Conservation (phyloP, 2,329 filamentous ascomycete species). For the Fusarium staphyleae region DNA sequence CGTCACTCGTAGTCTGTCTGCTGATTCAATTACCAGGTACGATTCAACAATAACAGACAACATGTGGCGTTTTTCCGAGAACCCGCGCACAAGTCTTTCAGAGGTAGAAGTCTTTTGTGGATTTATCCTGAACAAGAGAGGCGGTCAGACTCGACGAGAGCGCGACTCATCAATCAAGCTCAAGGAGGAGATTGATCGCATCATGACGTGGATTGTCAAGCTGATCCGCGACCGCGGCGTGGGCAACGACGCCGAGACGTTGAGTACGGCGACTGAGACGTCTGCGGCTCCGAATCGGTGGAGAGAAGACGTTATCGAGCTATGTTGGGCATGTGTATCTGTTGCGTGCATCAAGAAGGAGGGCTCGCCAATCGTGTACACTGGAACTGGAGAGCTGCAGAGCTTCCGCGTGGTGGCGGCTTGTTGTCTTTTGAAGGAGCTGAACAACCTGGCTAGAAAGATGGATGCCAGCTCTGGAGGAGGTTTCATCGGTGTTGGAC, state of each 20-base stretch:
- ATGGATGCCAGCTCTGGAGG: constrained; percentile 26
- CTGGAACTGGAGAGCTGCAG: constrained; percentile 35
- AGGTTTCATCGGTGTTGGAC: constrained; percentile 39
- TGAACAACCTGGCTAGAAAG: constrained; percentile 27
- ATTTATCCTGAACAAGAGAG: constrained; percentile 60
- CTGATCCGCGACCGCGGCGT: constrained; percentile 40
- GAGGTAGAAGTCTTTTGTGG: constrained; percentile 65
- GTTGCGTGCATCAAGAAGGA: constrained; percentile 35
- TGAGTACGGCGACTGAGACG: constrained; percentile 13
- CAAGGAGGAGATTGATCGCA: constrained; percentile 58
- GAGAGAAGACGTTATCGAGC: constrained; percentile 42
- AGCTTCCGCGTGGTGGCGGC: constrained; percentile 51
- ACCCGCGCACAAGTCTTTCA: constrained; percentile 51
- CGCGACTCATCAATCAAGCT: constrained; percentile 60
- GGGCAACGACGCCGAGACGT: constrained; percentile 18
- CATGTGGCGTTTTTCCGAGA: constrained; percentile 55
- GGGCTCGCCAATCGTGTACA: constrained; percentile 4
- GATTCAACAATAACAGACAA: constrained; percentile 51
- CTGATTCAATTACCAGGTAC: constrained; percentile 49
- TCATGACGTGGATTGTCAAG: constrained; percentile 51
- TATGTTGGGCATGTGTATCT: constrained; percentile 47
- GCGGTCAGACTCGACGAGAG: constrained; percentile 57
- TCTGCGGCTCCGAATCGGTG: constrained; percentile 10
- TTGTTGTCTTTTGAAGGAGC: constrained; percentile 43
- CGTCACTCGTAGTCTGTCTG: constrained; percentile 40